phyloP scores from a whole-genome alignment of 2,329 filamentous ascomycete species.

The Metarhizium anisopliae region DNA sequence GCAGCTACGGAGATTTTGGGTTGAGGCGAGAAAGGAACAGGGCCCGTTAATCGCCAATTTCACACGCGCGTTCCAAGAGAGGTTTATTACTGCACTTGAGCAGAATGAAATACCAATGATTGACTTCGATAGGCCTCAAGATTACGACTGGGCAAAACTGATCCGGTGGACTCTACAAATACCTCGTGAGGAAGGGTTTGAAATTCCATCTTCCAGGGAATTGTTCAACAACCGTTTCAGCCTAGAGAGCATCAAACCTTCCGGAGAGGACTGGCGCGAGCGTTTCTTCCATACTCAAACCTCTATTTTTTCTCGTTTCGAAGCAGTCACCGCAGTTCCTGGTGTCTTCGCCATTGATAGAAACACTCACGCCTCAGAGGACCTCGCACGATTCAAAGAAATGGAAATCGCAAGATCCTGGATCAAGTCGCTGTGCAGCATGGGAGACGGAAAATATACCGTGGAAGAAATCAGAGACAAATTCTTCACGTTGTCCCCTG shows the following conservation, averaged over 20 bases:
- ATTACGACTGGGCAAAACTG: conserved; percentile 60
- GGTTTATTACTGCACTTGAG: conserved; percentile 59
- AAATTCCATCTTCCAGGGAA: conserved; percentile 38
- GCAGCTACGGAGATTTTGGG: conserved; percentile 48
- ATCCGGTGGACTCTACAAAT: conserved; percentile 58
- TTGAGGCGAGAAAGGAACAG: conserved; percentile 38
- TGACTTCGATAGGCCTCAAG: conserved; percentile 51
- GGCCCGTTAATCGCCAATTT: conserved; percentile 42
- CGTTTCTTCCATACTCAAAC: conserved; percentile 45
- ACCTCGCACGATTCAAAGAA: conserved; percentile 14
- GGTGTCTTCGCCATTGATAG: conserved; percentile 25
- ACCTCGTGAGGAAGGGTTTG: conserved; percentile 32
- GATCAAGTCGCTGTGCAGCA: conserved; percentile 50
- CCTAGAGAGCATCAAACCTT: conserved; percentile 25
- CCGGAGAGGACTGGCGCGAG: conserved; percentile 40
- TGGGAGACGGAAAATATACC: conserved; percentile 38
- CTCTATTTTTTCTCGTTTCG: conserved; percentile 48
- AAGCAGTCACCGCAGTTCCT: conserved; percentile 41
- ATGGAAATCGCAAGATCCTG: conserved; percentile 45
- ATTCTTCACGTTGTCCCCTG: conserved; percentile 38
- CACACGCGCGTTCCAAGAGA: conserved; percentile 54
- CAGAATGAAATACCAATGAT: conserved; percentile 50
- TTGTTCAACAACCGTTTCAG: conserved; percentile 35
- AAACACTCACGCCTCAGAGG: conserved; percentile 4
- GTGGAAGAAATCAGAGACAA: conserved; percentile 39